Base-by-base conservation (phyloP, 2,329 filamentous ascomycete genomes). In the Calycina marina region DNA sequence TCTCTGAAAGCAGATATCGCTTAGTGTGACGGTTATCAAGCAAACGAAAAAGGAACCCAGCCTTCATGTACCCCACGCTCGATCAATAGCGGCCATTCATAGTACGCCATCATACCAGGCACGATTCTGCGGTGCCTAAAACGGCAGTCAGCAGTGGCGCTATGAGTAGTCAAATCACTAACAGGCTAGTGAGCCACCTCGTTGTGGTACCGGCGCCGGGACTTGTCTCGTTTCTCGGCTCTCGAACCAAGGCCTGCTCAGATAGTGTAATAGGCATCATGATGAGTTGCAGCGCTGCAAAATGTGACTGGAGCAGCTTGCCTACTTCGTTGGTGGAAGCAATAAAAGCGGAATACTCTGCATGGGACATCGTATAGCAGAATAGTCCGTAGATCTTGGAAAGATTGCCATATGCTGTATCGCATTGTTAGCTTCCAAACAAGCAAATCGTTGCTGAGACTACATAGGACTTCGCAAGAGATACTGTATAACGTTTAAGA, bases 41-140 rank as follows among this genome's bases (percentile, higher is more conserved):
- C 33, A 5, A 35, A 28, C 18, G 32, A 9, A 9, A 22, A 22
- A 22, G 20, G 20, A 8, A 35, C 14, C 29, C 31, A 22, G 5
- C 35, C 35, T 6, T 30, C 22, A 1, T 15, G 20, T 24, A 39
- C 37, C 15, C 41, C 34, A 1, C 32, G 33, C 28, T 47, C 39
- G 14, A 46, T 36, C 43, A 40, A 45, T 13, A 47, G 30, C 2
- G 46, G 38, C 46, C 46, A 48, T 14, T 39, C 37, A 39, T 42
- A 48, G 30, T 47, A 48, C 20, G 31, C 27, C 14, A 22, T 25
- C 41, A 45, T 38, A 10, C 41, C 29, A 2, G 18, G 18, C 3
- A 39, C 37, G 14, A 47, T 39, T 18, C 34, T 27, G 2, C 28
- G 28, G 34, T 47, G 46, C 20, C 20, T 22, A n/a, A 9, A 2